phyloP scores from a whole-genome alignment of 805 yeast species.

The Torulaspora delbrueckii region DNA sequence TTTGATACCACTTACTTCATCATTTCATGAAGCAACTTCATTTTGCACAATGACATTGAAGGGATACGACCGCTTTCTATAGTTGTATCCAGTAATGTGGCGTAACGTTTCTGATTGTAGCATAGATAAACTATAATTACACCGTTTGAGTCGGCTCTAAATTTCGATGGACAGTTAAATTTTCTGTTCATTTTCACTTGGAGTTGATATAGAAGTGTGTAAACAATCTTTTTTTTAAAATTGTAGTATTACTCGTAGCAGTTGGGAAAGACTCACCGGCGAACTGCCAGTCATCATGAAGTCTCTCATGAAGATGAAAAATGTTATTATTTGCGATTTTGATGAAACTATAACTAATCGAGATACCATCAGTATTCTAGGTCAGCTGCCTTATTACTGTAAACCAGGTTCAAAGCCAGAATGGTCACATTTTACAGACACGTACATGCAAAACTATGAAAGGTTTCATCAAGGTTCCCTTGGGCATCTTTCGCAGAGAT shows the following conservation, averaged over 20 bases:
- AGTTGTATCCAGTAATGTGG: constrained; percentile 5
- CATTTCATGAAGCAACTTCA: constrained; percentile 5
- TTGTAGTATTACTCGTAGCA: not conserved
- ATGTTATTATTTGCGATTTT: constrained; percentile 28
- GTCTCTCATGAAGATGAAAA: constrained; percentile 5
- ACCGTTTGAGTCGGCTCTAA: constrained; percentile 30
- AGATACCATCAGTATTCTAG: constrained; percentile 29
- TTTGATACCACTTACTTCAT: not conserved
- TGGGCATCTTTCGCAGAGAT: constrained; percentile 4
- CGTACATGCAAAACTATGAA: constrained; percentile 21
- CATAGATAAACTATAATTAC: constrained; percentile 21
- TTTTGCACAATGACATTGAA: constrained; percentile 12
- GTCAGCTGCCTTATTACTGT: constrained; percentile 21
- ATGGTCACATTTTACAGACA: constrained; percentile 28
- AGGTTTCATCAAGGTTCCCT: constrained; percentile 5
- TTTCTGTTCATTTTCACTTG: constrained; percentile 15
- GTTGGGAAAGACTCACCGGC: not conserved
- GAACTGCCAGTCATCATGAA: not conserved
- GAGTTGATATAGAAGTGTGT: constrained; percentile 35
- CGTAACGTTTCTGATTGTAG: constrained; percentile 12
- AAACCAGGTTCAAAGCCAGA: constrained; percentile 17
- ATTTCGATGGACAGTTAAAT: not conserved
- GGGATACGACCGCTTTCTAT: constrained; percentile 2
- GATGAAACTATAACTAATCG: constrained; percentile 32
- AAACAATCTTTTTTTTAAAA: constrained; percentile 13